Conservation (phyloP, 1,284 basidiomycete genomes). For the Pseudozyma tsukubaensis region DNA sequence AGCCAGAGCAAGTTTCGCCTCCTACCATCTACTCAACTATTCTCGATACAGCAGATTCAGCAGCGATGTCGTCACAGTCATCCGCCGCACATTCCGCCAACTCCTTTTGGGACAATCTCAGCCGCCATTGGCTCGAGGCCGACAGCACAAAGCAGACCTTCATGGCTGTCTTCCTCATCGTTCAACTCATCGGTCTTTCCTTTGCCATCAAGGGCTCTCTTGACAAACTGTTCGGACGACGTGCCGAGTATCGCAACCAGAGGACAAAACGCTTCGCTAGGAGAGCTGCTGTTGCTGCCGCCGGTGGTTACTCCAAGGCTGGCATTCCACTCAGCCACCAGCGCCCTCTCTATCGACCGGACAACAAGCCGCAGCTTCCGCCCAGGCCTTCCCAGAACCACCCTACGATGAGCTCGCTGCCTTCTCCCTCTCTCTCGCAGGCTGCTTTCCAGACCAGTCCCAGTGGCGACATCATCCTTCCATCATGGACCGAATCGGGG, state of each 20-base stretch:
- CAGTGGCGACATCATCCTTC: constrained; percentile 45
- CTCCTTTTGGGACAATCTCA: constrained; percentile 37
- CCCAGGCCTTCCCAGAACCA: constrained; percentile 34
- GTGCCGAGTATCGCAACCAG: constrained; percentile 46
- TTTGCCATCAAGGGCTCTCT: constrained; percentile 42
- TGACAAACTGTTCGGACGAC: constrained; percentile 46
- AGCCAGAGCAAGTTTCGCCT: not conserved
- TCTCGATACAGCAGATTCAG: constrained; percentile 1
- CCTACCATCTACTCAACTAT: not conserved
- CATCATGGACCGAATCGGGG: constrained; percentile 46
- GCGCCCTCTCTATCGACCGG: constrained; percentile 39
- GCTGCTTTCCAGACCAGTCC: constrained; percentile 26
- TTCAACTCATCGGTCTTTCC: constrained; percentile 34
- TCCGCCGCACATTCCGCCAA: not conserved
- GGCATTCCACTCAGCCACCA: constrained; percentile 46
- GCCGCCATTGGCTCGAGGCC: constrained; percentile 42
- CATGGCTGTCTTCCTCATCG: constrained; percentile 46
- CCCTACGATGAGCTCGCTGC: constrained; percentile 14
- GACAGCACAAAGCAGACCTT: constrained; percentile 50
- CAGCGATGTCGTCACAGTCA: constrained; percentile 11
- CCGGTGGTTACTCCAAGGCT: constrained; percentile 33
- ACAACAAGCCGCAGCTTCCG: constrained; percentile 39
- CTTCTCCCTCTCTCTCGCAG: constrained; percentile 15
- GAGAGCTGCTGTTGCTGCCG: constrained; percentile 43
- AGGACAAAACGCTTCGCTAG: constrained; percentile 42